phyloP scores from a whole-genome alignment of 1,139 yeast species.

The Kodamaea plutei region DNA sequence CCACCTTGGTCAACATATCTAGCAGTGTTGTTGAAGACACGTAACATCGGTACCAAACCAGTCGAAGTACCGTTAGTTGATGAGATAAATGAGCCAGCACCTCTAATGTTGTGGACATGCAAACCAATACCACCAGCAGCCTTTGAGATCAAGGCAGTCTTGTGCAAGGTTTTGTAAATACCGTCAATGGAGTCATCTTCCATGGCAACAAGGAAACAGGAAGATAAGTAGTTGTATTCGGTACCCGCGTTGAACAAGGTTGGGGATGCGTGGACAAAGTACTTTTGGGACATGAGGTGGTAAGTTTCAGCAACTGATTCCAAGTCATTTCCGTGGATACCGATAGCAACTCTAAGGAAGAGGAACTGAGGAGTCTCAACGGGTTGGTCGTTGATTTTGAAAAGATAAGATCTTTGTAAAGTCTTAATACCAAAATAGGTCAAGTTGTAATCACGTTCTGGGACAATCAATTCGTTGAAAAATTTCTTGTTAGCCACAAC shows the following conservation, averaged over 20 bases:
- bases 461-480: constrained; percentile 48
- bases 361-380: constrained; percentile 91
- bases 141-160: constrained; percentile 83
- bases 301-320: constrained; percentile 74
- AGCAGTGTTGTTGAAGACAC: constrained; percentile 88
- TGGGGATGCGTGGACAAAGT: constrained; percentile 87
- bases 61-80: constrained; percentile 88
- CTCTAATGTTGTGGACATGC: constrained; percentile 77
- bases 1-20: constrained; percentile 94
- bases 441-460: constrained; percentile 78
- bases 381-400: constrained; percentile 65
- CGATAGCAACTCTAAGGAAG: constrained; percentile 85
- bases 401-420: constrained; percentile 74
- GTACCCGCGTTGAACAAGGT: constrained; percentile 90
- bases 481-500: constrained; percentile 29
- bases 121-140: constrained; percentile 91
- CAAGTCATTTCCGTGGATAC: constrained; percentile 77
- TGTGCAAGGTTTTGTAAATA: constrained; percentile 79
- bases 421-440: constrained; percentile 88
- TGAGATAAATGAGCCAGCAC: constrained; percentile 82
- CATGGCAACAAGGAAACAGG: constrained; percentile 87
- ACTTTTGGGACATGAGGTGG: constrained; percentile 77
- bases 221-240: constrained; percentile 80
- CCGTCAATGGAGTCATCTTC: constrained; percentile 90
- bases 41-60: constrained; percentile 85